Evolutionary conservation across 2,329 filamentous ascomycete genomes (phyloP), one percentile per base, ranked within the genome.

Genomic region (Colletotrichum tropicale): DNA sequence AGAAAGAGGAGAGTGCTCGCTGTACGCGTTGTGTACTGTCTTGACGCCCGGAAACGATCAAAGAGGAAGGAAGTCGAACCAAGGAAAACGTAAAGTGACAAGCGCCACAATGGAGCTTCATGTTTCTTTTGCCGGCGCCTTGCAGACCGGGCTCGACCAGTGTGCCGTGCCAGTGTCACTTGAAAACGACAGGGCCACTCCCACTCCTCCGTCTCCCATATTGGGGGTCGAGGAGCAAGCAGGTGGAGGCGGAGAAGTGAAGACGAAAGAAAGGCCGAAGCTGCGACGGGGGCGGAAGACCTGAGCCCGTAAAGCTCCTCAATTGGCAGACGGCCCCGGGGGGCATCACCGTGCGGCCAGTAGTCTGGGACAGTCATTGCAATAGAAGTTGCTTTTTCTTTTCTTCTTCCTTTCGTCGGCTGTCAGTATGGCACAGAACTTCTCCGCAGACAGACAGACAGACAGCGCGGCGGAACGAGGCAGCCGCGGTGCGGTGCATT

Each of bases 111-210:
- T 60, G 58, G 56, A 58, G 43, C 52, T 52, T 48, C 38, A 36
- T 73, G 65, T 73, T 73, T 36, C 70, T 75, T 73, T 34, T 65
- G 43, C 58, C 70, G 70, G 70, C 74, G 70, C 64, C 74, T 75
- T 74, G 74, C 48, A 69, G 62, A 38, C 18, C 64, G 38, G 32
- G 58, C 43, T 58, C 68, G 52, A 68, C 26, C 55, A 56, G 36
- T 32, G 30, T 66, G 66, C 21, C 48, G 30, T 61, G 34, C 58
- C 71, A 48, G 48, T 71, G 67, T 66, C 67, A 60, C 48, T 74
- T 48, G 65, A 67, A 36, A 32, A 36, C 55, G 66, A 58, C 62
- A 60, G 52, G 52, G 28, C 58, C 26, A 21, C 32, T 8, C 12
- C 16, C 16, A 55, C 26, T 61, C 28, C 43, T 48, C 10, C 43